Evolutionary conservation across 805 yeast genomes (phyloP).

Genomic region (Saturnispora serradocipensis): DNA sequence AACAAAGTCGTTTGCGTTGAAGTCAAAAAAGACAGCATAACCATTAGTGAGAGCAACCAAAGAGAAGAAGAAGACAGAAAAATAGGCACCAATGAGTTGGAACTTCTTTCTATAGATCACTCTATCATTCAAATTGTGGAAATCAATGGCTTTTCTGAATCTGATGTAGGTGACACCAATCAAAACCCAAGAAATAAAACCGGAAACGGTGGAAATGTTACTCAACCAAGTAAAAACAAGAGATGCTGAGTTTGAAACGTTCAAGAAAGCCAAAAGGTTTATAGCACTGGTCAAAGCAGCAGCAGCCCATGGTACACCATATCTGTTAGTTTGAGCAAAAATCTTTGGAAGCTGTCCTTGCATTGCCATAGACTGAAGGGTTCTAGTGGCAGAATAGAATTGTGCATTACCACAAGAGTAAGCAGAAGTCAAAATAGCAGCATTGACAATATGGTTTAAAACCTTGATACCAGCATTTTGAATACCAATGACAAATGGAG

Average conservation of each 20-base stretch:
- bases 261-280: constrained; percentile 43
- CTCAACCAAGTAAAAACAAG: constrained; percentile 56
- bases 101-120: constrained; percentile 47
- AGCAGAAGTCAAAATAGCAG: constrained; percentile 51
- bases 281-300: constrained; percentile 33
- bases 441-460: constrained; percentile 54
- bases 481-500: constrained; percentile 60
- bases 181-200: constrained; percentile 55
- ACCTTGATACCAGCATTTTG: constrained; percentile 51
- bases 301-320: constrained; percentile 49
- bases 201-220: constrained; percentile 57
- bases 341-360: constrained; percentile 33
- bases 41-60: constrained; percentile 65
- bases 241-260: constrained; percentile 43
- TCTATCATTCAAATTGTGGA: constrained; percentile 44
- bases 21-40: constrained; percentile 53
- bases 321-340: constrained; percentile 32
- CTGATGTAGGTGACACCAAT: constrained; percentile 46
- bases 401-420: constrained; percentile 40
- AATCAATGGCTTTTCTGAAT: constrained; percentile 54
- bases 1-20: constrained; percentile 48
- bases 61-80: constrained; percentile 36
- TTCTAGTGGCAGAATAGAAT: constrained; percentile 35
- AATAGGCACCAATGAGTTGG: constrained; percentile 53
- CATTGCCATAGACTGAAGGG: constrained; percentile 32